These are phyloP conservation scores for Sporothrix pseudoabietina DNA, from an alignment of 2,329 filamentous ascomycete species.

Conservation along the genomic window DNA sequence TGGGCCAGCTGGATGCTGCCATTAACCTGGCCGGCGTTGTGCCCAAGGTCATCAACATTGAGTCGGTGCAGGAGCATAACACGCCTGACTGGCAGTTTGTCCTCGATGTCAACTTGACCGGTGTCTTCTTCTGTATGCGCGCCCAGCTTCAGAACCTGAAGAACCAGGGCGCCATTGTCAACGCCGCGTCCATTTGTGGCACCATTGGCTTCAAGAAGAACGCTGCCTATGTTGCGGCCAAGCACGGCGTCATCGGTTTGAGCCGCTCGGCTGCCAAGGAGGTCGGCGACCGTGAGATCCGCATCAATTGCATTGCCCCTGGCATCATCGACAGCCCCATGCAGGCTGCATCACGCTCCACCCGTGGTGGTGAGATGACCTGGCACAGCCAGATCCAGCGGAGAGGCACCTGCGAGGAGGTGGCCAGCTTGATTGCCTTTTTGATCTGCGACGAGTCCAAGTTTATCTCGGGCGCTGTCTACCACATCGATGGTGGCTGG, in stretches of 20 bases:
- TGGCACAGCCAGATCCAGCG: slow-evolving; percentile 27
- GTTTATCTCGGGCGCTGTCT: slow-evolving; percentile 24
- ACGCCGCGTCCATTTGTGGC: slow-evolving; percentile 43
- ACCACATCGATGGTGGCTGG: slow-evolving; percentile 27
- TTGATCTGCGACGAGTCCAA: slow-evolving; percentile 27
- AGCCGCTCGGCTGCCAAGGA: slow-evolving; percentile 31
- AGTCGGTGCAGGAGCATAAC: slow-evolving; percentile 31
- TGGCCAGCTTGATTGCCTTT: slow-evolving; percentile 24
- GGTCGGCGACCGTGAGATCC: slow-evolving; percentile 43
- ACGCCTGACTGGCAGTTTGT: slow-evolving; percentile 34
- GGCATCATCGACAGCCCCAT: slow-evolving; percentile 52
- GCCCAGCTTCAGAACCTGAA: slow-evolving; percentile 40
- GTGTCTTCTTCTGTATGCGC: slow-evolving; percentile 24
- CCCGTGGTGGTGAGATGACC: slow-evolving; percentile 18
- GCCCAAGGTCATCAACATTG: slow-evolving; percentile 30
- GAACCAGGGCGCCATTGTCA: slow-evolving; percentile 49
- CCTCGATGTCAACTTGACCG: slow-evolving; percentile 33
- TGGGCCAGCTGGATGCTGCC: slow-evolving; percentile 39
- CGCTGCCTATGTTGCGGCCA: slow-evolving; percentile 35
- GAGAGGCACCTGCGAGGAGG: slow-evolving; percentile 25
- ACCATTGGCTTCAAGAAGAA: slow-evolving; percentile 38
- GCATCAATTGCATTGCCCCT: slow-evolving; percentile 39
- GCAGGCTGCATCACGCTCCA: slow-evolving; percentile 30
- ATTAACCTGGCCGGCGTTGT: slow-evolving; percentile 42
- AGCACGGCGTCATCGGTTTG: slow-evolving; percentile 35